phyloP scores from a whole-genome alignment of 306 rosid genomes.

The Spatholobus suberectus region DNA sequence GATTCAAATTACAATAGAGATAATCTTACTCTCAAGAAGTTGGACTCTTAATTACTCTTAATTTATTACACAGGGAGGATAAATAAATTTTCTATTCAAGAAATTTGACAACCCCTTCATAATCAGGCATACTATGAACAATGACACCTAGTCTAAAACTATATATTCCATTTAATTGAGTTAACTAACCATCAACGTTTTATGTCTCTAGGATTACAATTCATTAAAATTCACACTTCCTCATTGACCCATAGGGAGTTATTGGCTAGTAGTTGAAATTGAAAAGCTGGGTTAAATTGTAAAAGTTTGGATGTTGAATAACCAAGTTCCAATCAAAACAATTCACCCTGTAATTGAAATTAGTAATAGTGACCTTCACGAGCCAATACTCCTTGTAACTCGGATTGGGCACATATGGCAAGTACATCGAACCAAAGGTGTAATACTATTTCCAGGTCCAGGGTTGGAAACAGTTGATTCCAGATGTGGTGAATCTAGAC shows the following conservation, averaged over 20 bases:
- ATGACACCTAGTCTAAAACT: background rate
- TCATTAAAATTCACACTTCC: conserved; percentile 51
- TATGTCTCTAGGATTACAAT: background rate
- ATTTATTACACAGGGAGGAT: no score
- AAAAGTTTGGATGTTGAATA: conserved; percentile 81
- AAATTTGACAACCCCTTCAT: background rate
- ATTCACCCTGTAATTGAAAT: conserved; percentile 72
- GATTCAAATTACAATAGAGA: no score
- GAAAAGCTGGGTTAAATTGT: conserved; percentile 78
- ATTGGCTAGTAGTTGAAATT: conserved; percentile 78
- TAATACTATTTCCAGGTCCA: conserved; percentile 41
- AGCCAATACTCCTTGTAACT: conserved; percentile 83
- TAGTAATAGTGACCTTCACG: conserved; percentile 83
- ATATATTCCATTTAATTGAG: background rate
- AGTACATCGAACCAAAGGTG: conserved; percentile 78
- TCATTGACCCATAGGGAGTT: conserved; percentile 67
- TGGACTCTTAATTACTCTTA: no score
- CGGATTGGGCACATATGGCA: conserved; percentile 87
- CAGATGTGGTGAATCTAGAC: no score
- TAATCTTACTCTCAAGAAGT: no score
- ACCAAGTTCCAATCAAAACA: conserved; percentile 84
- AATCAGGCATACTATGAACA: no score
- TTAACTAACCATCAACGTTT: background rate
- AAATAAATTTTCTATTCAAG: background rate
- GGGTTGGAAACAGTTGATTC: conserved; percentile 57